Base-by-base conservation (phyloP, 805 yeast species). In the Pichia manshurica region DNA sequence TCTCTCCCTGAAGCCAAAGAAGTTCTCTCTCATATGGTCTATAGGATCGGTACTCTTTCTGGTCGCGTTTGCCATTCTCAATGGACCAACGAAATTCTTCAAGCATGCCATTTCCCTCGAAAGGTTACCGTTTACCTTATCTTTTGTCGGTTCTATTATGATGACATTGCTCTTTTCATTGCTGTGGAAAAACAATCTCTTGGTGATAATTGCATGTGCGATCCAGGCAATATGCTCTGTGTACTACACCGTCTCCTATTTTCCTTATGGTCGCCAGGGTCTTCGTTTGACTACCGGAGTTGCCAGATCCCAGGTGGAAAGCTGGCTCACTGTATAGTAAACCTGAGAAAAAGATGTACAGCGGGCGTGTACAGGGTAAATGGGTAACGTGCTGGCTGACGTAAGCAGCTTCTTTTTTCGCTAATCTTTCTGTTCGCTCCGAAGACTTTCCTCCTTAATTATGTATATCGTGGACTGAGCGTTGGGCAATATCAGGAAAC, bases 221-320 rank as follows among this genome's bases (percentile, higher is more conserved):
- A 59, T 84, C 4, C 96, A 90, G 62, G 65, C 87, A 15, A 63
- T 90, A 41, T 88, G 96, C 3, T 86, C 90, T 13, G 57, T 87
- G 6, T 87, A 87, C 71, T 90, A 90, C 62, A 81, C 88, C 0
- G 74, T 90, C 20, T 84, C 95, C 54, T 90, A 90, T 65, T 89
- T 91, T 73, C 98, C 98, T 13, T 81, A 87, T 66, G 97, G 97
- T 8, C 81, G 87, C 4, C 81, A 82, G 49, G 82, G 91, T 2
- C 58, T 82, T 42, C 67, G 75, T 51, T 70, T 80, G 63, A 74
- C 83, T 1, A 70, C 79, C 15, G 66, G 78, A 20, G 68, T 82
- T 6, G 88, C 64, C 5, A 50, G 64, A 33, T 46, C 42, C 15
- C 64, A 60, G 31, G 62, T 60, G 4, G 62, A 60, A 19, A 51